Base-by-base conservation (phyloP, 2,329 filamentous ascomycete genomes). In the Trichoderma semiorbis region DNA sequence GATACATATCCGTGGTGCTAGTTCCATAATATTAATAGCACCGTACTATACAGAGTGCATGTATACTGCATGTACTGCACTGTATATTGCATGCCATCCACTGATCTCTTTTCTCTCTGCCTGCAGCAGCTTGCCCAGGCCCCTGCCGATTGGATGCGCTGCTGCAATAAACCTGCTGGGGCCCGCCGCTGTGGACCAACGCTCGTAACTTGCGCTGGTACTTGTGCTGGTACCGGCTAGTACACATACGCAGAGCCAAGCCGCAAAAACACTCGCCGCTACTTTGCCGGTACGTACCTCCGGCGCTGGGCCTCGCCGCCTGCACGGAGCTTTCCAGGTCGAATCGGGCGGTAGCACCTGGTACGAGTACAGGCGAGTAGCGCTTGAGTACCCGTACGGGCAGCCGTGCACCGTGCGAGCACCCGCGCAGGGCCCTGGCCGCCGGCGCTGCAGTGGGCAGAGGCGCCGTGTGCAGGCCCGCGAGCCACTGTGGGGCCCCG, bases 71-170 rank as follows among this genome's bases (percentile, higher is more conserved):
- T 50, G 43, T 50, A 21, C 18, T 21, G 43, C 12, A 47, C 10
- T 50, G n/a, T 7, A 50, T 50, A 50, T 36, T 26, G 28, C 11
- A 60, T 60, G 53, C 36, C 65, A 32, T 68, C 57, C 14, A 39
- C 4, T 36, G 34, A 36, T 36, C 34, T 47, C 26, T 32, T 24
- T 24, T 60, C 57, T 18, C 24, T 60, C 55, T 16, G 28, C 34
- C 66, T 69, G 66, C 66, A 36, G 66, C 57, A 62, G 66, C 66
- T 61, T 30, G 66, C 53, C 55, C 66, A 61, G 55, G 66, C 66
- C 66, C 66, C 66, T 69, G 66, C 66, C 66, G 66, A 69, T 69
- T 69, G 66, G 66, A 10, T 32, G 50, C 53, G 21, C 53, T 28
- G 53, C 50, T 57, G 30, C 32, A 57, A 32, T 32, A 43, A 57